Conservation (phyloP, 441 rosid species). For the Gossypium davidsonii region DNA sequence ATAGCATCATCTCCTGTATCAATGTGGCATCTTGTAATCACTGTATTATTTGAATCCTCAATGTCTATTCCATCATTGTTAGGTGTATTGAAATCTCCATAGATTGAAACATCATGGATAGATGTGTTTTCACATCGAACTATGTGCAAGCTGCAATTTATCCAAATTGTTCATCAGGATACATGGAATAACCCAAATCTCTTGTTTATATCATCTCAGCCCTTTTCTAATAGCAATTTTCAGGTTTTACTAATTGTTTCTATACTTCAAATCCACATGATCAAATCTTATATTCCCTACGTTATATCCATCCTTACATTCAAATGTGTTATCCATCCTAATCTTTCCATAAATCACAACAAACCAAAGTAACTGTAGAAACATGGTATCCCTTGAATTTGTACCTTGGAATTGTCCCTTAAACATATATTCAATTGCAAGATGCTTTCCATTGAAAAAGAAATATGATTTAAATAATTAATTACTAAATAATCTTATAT, state of each 20-base stretch:
- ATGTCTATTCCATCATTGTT: slow-evolving; percentile 87
- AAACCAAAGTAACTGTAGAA: neutral
- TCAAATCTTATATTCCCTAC: neutral
- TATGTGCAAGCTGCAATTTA: slow-evolving; percentile 64
- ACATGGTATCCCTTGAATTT: neutral
- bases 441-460: neutral
- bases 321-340: neutral
- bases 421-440: neutral
- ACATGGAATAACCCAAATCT: neutral
- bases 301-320: neutral
- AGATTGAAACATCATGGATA: slow-evolving; percentile 59
- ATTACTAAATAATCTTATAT: neutral
- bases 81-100: slow-evolving; percentile 76
- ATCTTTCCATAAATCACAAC: neutral
- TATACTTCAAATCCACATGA: neutral
- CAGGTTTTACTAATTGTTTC: neutral
- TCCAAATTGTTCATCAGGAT: slow-evolving; percentile 9
- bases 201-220: neutral
- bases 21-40: slow-evolving; percentile 58
- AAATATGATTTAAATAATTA: neutral
- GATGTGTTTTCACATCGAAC: slow-evolving; percentile 54
- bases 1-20: slow-evolving; percentile 93
- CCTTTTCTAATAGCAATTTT: neutral
- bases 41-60: slow-evolving; percentile 69
- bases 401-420: neutral